Conservation (phyloP, 2,329 filamentous ascomycete species). For the Hypoxylon sp. region DNA sequence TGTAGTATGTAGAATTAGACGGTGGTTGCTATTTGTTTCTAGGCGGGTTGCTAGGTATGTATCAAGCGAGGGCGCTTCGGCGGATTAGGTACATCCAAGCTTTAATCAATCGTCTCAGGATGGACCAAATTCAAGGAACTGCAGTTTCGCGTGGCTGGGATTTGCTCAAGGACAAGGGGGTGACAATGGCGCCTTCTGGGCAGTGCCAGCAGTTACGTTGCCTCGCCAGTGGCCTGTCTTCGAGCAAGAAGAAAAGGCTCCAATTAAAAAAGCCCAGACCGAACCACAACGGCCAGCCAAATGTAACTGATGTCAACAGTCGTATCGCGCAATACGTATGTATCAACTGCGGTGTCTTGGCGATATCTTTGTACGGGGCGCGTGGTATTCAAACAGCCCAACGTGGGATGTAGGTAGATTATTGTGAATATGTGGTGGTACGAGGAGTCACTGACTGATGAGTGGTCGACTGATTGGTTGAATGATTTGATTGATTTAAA, state of each 20-base stretch:
- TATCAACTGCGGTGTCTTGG: conserved; percentile 39
- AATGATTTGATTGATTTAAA: conserved; percentile 19
- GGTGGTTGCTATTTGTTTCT: conserved; percentile 36
- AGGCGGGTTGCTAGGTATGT: conserved; percentile 34
- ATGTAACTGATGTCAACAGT: conserved; percentile 19
- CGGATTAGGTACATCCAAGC: conserved; percentile 39
- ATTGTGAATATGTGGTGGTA: conserved; percentile 17
- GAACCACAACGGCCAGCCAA: conserved; percentile 25
- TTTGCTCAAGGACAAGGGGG: conserved; percentile 30
- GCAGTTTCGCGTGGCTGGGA: conserved; percentile 47
- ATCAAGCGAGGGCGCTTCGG: conserved; percentile 20
- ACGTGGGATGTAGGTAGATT: conserved; percentile 25
- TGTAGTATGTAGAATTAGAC: conserved; percentile 21
- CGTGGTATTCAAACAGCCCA: conserved; percentile 27
- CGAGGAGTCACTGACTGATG: conserved; percentile 26
- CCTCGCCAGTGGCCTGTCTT: conserved; percentile 23
- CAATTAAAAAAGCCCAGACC: conserved; percentile 31
- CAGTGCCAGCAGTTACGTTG: conserved; percentile 39
- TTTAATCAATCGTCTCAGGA: conserved; percentile 46
- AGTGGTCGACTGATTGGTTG: conserved; percentile 24
- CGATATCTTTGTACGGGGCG: conserved; percentile 32
- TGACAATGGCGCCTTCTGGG: conserved; percentile 26
- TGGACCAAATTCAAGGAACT: conserved; percentile 44
- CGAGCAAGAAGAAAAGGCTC: conserved; percentile 19
- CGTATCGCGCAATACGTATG: conserved; percentile 37